Evolutionary conservation across 257 asterid species (phyloP), one percentile per base, ranked within the genome.

Genomic region (Agastache rugosa): DNA sequence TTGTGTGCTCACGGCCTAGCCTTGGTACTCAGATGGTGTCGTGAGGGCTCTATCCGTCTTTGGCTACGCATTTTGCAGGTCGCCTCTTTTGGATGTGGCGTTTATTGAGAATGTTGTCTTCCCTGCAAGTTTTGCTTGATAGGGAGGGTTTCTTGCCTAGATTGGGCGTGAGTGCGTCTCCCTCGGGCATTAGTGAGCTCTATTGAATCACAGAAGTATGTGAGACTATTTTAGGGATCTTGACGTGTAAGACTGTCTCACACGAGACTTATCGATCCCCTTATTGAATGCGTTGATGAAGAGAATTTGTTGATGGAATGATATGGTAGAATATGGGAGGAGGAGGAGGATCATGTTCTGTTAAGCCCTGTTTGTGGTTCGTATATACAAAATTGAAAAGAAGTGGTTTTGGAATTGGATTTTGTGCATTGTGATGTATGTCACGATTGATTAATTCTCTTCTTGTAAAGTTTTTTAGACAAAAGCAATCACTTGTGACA

Each of bases 101-200:
- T 69, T 81, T 29, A 81, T 25, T 75, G 0, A 94, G 79, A 17
- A 89, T 94, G 65, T 27, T 84, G 83, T 84, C 97, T 0, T 80
- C 85, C 31, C 92, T 94, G 58, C 82, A 87, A 12, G 74, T 85
- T 50, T 91, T 89, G 1, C 75, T 88, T 6, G 96, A 87, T 60
- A 81, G 95, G 84, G 98, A 94, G 79, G 87, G 91, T 0, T 92
- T 91, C 85, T 63, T 92, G 83, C 97, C 96, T 12, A 79, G 88
- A 64, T 63, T 90, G 55, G 90, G 88, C 3, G 98, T 91, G 66
- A 80, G 67, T 17, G 82, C 84, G 0, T 51, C 82, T 19, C 91
- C 95, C 19, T 67, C 86, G 1, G 95, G 86, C 22, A 79, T 84
- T 68, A 91, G 85, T 80, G 92, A 94, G 87, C 55, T 91, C 81